A percentile compares a stretch with the other conserved stretches of the same genome.
Evolutionary conservation across 2,329 filamentous ascomycete genomes (phyloP).

Genomic region (Claviceps sp.): DNA sequence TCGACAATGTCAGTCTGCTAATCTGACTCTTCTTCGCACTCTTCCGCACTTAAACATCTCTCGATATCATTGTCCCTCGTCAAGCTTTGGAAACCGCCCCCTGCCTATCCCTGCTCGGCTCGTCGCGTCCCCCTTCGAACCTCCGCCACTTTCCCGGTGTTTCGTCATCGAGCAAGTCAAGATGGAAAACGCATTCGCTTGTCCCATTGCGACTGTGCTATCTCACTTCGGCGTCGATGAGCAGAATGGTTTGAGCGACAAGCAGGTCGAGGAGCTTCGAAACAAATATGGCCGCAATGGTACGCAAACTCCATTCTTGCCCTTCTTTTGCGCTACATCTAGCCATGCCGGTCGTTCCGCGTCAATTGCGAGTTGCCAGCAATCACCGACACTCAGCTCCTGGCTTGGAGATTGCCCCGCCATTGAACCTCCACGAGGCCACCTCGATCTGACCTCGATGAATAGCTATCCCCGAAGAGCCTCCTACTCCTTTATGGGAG

Average conservation of each 20-base stretch:
- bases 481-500: constrained; percentile 90
- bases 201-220: constrained; percentile 44
- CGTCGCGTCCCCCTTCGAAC: background rate
- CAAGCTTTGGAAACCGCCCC: background rate
- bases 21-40: constrained; percentile 2
- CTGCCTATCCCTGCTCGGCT: constrained; percentile 1
- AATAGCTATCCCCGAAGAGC: constrained; percentile 62
- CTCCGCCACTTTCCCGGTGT: constrained; percentile 3
- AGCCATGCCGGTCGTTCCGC: constrained; percentile 3
- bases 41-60: background rate
- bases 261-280: constrained; percentile 42
- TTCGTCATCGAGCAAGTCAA: constrained; percentile 8
- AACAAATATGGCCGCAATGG: constrained; percentile 53
- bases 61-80: background rate
- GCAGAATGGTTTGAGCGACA: constrained; percentile 40
- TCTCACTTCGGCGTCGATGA: constrained; percentile 43
- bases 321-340: background rate
- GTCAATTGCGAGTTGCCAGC: background rate
- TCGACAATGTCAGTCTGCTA: constrained; percentile 15
- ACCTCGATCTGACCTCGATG: constrained; percentile 1
- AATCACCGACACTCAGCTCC: background rate
- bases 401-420: background rate
- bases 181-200: constrained; percentile 53
- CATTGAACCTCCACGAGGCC: constrained; percentile 3
- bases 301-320: constrained; percentile 23